phyloP scores from a whole-genome alignment of 257 asterid genomes.

The Fraxinus americana region DNA sequence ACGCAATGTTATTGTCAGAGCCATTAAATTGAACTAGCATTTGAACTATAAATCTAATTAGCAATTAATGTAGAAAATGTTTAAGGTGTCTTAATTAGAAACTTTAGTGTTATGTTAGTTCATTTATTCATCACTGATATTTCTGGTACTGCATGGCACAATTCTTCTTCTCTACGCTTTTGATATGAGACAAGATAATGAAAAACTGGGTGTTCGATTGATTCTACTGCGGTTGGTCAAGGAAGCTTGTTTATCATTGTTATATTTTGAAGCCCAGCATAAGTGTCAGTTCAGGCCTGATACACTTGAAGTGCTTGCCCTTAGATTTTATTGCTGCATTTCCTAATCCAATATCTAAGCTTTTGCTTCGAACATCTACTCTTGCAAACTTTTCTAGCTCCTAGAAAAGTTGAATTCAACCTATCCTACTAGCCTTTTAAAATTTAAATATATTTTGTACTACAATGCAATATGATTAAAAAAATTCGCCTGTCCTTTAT shows the following conservation, averaged over 20 bases:
- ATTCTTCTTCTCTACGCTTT: neutral
- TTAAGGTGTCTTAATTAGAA: neutral
- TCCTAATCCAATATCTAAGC: neutral
- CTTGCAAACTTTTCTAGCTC: neutral
- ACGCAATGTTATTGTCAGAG: neutral
- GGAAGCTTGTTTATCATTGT: neutral
- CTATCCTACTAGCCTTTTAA: slow-evolving; percentile 9
- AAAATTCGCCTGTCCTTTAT: slow-evolving; percentile 1
- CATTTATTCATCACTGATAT: neutral
- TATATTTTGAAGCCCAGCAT: slow-evolving; percentile 3
- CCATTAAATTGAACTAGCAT: neutral
- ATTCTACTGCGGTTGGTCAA: neutral
- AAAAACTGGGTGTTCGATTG: neutral
- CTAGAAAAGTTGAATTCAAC: neutral
- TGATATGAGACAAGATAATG: neutral
- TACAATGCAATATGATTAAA: neutral
- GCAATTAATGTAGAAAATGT: neutral
- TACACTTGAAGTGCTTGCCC: slow-evolving; percentile 18
- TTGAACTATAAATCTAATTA: neutral
- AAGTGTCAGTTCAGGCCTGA: slow-evolving; percentile 5
- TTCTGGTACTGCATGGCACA: neutral
- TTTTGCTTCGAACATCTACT: slow-evolving; percentile 11
- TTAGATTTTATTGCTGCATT: neutral
- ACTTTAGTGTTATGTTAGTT: neutral
- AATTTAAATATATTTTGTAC: neutral